Evolutionary conservation across 2,329 filamentous ascomycete genomes (phyloP).

Genomic region (Thermothelomyces thermophilus): DNA sequence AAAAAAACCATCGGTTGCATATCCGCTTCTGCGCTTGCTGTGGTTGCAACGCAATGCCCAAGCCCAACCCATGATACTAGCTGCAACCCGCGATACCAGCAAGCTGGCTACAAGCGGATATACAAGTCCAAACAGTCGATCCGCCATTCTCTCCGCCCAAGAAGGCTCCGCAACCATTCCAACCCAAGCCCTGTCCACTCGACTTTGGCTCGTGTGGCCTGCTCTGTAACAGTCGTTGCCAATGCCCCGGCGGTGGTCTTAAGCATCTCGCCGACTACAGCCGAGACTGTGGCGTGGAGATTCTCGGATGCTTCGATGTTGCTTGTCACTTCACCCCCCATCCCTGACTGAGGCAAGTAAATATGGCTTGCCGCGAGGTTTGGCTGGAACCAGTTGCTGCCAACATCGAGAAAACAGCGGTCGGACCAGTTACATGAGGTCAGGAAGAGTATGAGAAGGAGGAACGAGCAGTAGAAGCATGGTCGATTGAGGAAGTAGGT

Average conservation of each 20-base stretch:
- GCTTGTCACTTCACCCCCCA: constrained; percentile 18
- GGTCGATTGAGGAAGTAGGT: constrained; percentile 95
- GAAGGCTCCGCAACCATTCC: constrained; percentile 76
- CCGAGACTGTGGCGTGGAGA: constrained; percentile 40
- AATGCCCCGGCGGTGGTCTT: constrained; percentile 66
- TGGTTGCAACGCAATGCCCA: neutral
- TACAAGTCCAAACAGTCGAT: constrained; percentile 88
- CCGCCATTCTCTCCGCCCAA: constrained; percentile 81
- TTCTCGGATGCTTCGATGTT: constrained; percentile 30
- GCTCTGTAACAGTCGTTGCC: constrained; percentile 60
- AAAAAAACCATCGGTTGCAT: constrained; percentile 3
- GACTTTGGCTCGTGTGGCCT: constrained; percentile 45
- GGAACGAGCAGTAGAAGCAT: constrained; percentile 94
- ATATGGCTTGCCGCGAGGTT: constrained; percentile 42
- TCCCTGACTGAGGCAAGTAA: constrained; percentile 20
- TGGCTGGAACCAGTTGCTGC: constrained; percentile 89
- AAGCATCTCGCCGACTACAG: constrained; percentile 44
- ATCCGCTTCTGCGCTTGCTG: neutral
- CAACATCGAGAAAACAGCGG: constrained; percentile 88
- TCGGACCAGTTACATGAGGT: constrained; percentile 88
- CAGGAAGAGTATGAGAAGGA: constrained; percentile 89
- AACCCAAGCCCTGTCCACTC: constrained; percentile 73
- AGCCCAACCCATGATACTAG: too few species aligned
- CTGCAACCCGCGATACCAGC: too few species aligned
- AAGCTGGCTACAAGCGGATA: constrained; percentile 57